Conservation (phyloP, 2,329 filamentous ascomycete genomes). For the Nigrospora osmanthi region DNA sequence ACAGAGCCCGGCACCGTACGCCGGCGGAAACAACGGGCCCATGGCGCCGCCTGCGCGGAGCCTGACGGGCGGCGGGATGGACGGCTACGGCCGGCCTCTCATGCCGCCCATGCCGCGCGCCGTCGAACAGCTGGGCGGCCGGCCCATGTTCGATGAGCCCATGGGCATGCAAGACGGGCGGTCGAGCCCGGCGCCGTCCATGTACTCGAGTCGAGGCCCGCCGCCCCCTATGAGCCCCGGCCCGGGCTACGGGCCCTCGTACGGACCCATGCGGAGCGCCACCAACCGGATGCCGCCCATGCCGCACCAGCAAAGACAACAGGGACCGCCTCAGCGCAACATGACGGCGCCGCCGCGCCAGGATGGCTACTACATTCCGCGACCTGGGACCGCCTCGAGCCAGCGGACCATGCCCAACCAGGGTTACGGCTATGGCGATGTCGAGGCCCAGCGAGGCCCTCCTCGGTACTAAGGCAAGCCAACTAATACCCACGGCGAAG, state of each 20-base stretch:
- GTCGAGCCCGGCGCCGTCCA: constrained; percentile 23
- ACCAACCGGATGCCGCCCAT: constrained; percentile 27
- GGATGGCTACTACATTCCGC: constrained; percentile 18
- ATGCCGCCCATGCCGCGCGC: constrained; percentile 13
- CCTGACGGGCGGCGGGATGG: constrained; percentile 20
- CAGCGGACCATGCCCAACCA: constrained; percentile 15
- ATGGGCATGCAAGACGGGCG: constrained; percentile 16
- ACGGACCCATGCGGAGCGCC: constrained; percentile 27
- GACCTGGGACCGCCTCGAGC: constrained; percentile 17
- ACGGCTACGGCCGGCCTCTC: constrained; percentile 18
- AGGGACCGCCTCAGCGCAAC: constrained; percentile 31
- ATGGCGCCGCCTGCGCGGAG: constrained; percentile 25
- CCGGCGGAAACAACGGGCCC: constrained; percentile 15
- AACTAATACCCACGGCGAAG: too few relatives aligned
- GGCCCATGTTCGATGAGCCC: constrained; percentile 14
- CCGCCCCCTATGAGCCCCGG: constrained; percentile 2
- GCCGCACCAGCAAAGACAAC: constrained; percentile 15
- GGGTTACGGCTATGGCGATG: constrained; percentile 23
- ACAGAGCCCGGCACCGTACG: constrained; percentile 15
- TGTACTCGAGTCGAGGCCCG: constrained; percentile 12
- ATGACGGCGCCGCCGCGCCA: constrained; percentile 32
- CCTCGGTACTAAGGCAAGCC: constrained; percentile 4
- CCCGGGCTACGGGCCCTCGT: constrained; percentile 11
- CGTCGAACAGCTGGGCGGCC: constrained; percentile 11
- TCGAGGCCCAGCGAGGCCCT: constrained; percentile 21